Conservation (phyloP, 2,329 filamentous ascomycete genomes). For the Alternaria infectoria region DNA sequence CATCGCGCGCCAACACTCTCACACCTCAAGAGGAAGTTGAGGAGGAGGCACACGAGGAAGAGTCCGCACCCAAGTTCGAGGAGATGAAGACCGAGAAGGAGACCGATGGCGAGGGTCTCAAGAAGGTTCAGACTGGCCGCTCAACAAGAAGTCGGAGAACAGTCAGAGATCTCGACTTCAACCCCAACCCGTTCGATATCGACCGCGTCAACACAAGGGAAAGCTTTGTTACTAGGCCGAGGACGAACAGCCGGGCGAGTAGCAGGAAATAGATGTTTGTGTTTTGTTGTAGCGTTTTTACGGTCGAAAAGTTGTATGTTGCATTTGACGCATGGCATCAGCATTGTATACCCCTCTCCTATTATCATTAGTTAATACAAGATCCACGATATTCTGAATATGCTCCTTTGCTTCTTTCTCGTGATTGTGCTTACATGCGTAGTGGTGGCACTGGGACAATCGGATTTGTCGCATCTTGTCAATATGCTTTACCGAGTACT, state of each 20-base stretch:
- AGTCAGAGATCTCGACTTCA: slow-evolving; percentile 37
- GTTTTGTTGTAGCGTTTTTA: slow-evolving; percentile 7
- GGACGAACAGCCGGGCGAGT: slow-evolving; percentile 27
- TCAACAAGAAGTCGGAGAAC: slow-evolving; percentile 34
- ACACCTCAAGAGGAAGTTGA: slow-evolving; percentile 37
- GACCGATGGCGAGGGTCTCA: slow-evolving; percentile 29
- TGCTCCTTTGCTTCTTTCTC: neutral
- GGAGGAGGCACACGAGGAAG: slow-evolving; percentile 32
- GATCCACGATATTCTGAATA: slow-evolving; percentile 3
- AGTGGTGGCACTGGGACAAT: neutral
- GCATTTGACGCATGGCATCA: slow-evolving; percentile 14
- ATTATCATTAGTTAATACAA: slow-evolving; percentile 8
- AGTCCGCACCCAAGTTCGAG: slow-evolving; percentile 41
- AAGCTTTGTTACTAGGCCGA: slow-evolving; percentile 46
- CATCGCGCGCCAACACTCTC: slow-evolving; percentile 33
- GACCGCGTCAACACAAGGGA: slow-evolving; percentile 57
- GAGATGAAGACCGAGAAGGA: slow-evolving; percentile 49
- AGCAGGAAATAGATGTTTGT: slow-evolving; percentile 7
- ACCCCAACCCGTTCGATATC: slow-evolving; percentile 58
- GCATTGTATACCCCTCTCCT: slow-evolving; percentile 32
- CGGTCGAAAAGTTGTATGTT: slow-evolving; percentile 1
- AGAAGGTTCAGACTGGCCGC: slow-evolving; percentile 39
- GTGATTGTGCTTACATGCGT: neutral
- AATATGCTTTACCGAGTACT: neutral
- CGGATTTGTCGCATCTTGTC: neutral